Evolutionary conservation across 768 basidiomycete species (phyloP), one percentile per base, ranked within the genome.

Genomic region (Leccinellum albellum): DNA sequence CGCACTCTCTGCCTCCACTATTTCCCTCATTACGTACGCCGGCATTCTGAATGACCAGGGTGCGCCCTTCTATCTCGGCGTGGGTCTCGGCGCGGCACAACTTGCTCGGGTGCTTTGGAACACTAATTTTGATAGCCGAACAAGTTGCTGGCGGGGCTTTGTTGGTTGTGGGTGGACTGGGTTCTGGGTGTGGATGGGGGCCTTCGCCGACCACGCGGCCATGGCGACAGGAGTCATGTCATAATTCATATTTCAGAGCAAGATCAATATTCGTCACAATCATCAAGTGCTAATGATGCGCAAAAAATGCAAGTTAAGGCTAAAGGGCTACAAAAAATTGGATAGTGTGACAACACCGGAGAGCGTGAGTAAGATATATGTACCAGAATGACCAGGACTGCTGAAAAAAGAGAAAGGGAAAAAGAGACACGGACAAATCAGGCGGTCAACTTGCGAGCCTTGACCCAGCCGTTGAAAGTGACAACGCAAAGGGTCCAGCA

Each of bases 141-240:
- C 75, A 21, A 93, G 91, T 70, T 97, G 94, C 68, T 97, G 94
- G 94, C 80, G 79, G 59, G 91, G 91, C 6, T 99, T 99, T 58
- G 81, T 83, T 6, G 85, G 86, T 1, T 96, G 93, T 70, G 92
- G 92, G 0, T 92, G 88, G 86, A 77, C 89, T 26, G 94, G 94
- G 0, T 89, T 91, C 60, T 87, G 87, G 85, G 74, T 96, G 13
- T 94, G 89, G 90, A 81, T 84, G 72, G 94, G 94, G 10, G 80
- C 89, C 14, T 66, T 85, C 12, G 81, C 73, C 14, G 94, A 97
- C 72, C 94, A 92, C 66, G 65, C 68, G 6, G 55, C 60, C 40
- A 46, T 75, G 59, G 54, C 35, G 15, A 35, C 56, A 14, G 46
- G 63, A 3, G 13, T 63, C 4, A 13, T 51, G n/a, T 56, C 15